Conservation (phyloP, 345 rosid species). For the Diplotaxis tenuifolia region DNA sequence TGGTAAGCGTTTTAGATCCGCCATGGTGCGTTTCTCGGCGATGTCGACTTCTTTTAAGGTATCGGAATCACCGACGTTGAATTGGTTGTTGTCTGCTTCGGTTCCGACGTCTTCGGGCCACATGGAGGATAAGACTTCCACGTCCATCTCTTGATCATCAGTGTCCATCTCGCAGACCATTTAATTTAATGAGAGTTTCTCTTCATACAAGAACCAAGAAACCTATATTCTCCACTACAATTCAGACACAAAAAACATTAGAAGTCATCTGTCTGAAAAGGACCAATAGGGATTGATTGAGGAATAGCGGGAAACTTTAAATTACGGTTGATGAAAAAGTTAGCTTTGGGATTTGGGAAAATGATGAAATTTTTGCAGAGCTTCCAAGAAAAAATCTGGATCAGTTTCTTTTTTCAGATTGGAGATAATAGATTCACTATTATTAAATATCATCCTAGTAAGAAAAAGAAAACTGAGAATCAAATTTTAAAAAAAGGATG, state of each 20-base stretch:
- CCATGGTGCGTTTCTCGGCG: slow-evolving; percentile 48
- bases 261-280: neutral
- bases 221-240: slow-evolving; percentile 5
- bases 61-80: slow-evolving; percentile 82
- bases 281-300: neutral
- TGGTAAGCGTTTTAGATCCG: slow-evolving; percentile 62
- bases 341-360: too few species aligned
- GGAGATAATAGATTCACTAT: neutral
- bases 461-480: neutral
- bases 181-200: slow-evolving; percentile 30
- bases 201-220: slow-evolving; percentile 24
- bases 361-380: too few species aligned
- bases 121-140: slow-evolving; percentile 80
- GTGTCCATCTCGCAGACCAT: slow-evolving; percentile 63
- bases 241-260: neutral
- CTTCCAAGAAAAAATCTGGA: neutral
- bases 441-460: neutral
- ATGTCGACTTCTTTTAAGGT: slow-evolving; percentile 82
- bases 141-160: slow-evolving; percentile 74
- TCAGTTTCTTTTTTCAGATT: slow-evolving; percentile 6
- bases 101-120: slow-evolving; percentile 88
- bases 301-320: neutral
- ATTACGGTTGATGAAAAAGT: neutral
- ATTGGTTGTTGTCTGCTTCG: slow-evolving; percentile 77
- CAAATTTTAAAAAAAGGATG: neutral